Evolutionary conservation across 2,329 filamentous ascomycete species (phyloP), one percentile per base, ranked within the genome.

Genomic region (Helotiales sp.): DNA sequence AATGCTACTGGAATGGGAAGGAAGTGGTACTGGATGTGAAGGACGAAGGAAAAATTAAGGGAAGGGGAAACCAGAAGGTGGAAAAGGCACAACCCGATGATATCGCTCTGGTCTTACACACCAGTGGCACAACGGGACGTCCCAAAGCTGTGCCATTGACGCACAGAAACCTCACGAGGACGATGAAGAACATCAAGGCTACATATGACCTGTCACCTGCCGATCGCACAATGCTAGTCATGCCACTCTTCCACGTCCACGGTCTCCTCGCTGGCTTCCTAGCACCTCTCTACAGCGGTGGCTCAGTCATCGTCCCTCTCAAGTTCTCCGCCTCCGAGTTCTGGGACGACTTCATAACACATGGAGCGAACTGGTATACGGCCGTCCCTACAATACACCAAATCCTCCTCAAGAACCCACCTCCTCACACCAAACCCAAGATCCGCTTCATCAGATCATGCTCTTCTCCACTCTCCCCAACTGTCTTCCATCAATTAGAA

Each of bases 371-470:
- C 72, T 96, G 91, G 91, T 96, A 95, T 75, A 95, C 91, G 0
- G 91, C 91, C 1, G 91, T 95, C n/a, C 91, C 91, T 1, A 96
- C 91, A 0, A 96, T 96, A 71, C 91, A 96, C 73, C 91, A 95
- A 70, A 93, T 96, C 67, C 80, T 96, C 3, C 84, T 96, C 58
- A 90, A 88, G 75, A 86, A 82, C 65, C 85, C 88, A 6, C 72
- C 83, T 2, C 91, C 90, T 4, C 81, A 71, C 55, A 87, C 88
- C 1, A 79, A 86, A 56, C 90, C 90, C 2, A 72, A 80, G 15
- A 95, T 96, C 69, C 85, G 91, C 64, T 96, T 96, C 75, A 93
- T 96, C 69, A 84, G 91, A 64, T 95, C 90, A 13, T 96, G 91
- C 77, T 93, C 90, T 10, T 92, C 89, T 19, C 90, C 91, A 0